Base-by-base conservation (phyloP, 2,329 filamentous ascomycete species). In the Davidsoniella virescens region DNA sequence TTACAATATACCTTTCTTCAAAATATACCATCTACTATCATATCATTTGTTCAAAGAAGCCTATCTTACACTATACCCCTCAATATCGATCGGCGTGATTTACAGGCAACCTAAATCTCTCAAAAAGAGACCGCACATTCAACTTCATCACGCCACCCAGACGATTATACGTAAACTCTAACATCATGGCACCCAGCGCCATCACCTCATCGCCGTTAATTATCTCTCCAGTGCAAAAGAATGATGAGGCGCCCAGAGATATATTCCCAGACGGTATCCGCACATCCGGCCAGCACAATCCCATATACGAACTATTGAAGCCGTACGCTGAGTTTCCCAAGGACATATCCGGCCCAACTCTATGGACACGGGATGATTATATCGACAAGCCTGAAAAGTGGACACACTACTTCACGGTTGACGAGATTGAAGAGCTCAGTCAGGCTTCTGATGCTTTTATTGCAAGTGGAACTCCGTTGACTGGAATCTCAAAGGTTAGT, bases 271-370 rank as follows among this genome's bases (percentile, higher is more conserved):
- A 71, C 46, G 69, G 68, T 38, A 68, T 70, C 60, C 64, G 67
- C 41, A 75, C 72, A 0, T 72, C 81, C 0, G 84, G 84, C 38
- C 84, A 90, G 61, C 80, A 84, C 57, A 69, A 75, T 20, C 84
- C 85, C 1, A 63, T 84, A 33, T 81, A 80, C 59, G 70, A 78
- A 29, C 65, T 71, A 7, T 64, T 90, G n/a, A 68, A 66, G 45
- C 75, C 82, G 0, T 90, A 86, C 62, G 69, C 73, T 0, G 70
- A 73, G 14, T 90, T 88, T 59, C 84, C 84, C 41, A 75, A 75
- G 53, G 65, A 80, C 54, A 86, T 88, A 61, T 70, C 70, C 0
- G 84, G 84, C 9, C 75, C 75, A 0, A 88, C 83, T 0, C 76
- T 84, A 26, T 92, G 85, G 85, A 70, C 73, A 49, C 70, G 73